Evolutionary conservation across 2,329 filamentous ascomycete genomes (phyloP).

Genomic region (Ascomycota sp.): DNA sequence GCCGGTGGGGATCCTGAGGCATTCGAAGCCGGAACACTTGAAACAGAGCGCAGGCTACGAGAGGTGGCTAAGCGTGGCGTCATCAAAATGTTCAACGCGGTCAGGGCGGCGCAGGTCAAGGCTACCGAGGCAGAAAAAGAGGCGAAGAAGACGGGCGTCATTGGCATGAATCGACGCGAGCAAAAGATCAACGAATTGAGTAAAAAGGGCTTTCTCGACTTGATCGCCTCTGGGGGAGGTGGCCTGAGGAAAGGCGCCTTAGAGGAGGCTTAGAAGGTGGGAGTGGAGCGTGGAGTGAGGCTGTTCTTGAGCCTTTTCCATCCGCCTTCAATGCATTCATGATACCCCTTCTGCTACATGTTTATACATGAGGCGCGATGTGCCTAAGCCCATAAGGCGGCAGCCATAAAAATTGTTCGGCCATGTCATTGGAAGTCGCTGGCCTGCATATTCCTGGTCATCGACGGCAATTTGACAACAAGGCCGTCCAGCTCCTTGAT

Average conservation of each 20-base stretch:
- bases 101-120: constrained; percentile 77
- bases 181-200: constrained; percentile 89
- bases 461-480: constrained; percentile 62
- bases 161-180: constrained; percentile 60
- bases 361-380: no score
- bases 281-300: constrained; percentile 5
- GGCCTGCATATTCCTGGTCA: constrained; percentile 89
- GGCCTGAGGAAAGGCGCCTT: constrained; percentile 34
- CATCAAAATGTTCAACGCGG: constrained; percentile 87
- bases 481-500: constrained; percentile 71
- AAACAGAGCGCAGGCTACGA: constrained; percentile 56
- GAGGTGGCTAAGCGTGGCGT: constrained; percentile 87
- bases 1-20: constrained; percentile 18
- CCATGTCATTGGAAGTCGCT: constrained; percentile 48
- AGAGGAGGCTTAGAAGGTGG: constrained; percentile 24
- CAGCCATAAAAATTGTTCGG: no score
- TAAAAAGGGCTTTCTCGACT: constrained; percentile 83
- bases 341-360: constrained; percentile 1
- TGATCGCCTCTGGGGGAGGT: constrained; percentile 49
- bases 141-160: constrained; percentile 45
- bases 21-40: constrained; percentile 33
- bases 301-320: constrained; percentile 1
- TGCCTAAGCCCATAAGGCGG: no score
- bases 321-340: constrained; percentile 2
- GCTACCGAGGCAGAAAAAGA: constrained; percentile 54